phyloP scores from a whole-genome alignment of 805 yeast species.

The Myxozyma sirexii region DNA sequence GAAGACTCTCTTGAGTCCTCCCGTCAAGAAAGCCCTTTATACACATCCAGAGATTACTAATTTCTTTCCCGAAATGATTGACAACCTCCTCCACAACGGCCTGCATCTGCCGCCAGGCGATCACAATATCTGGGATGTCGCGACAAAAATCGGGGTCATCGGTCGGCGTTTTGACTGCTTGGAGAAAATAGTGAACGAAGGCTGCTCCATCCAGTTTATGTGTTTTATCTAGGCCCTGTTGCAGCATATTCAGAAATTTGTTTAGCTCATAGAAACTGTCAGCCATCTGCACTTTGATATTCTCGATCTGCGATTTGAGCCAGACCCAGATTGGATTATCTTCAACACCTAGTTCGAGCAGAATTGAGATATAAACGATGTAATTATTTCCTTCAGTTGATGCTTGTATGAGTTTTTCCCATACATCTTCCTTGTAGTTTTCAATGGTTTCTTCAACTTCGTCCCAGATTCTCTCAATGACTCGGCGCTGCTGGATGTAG shows the following conservation, averaged over 20 bases:
- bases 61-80: constrained; percentile 44
- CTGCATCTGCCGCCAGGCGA: constrained; percentile 59
- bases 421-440: constrained; percentile 55
- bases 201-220: background rate
- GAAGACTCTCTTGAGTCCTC: constrained; percentile 47
- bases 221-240: constrained; percentile 16
- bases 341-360: constrained; percentile 63
- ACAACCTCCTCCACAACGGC: constrained; percentile 50
- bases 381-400: constrained; percentile 39
- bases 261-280: constrained; percentile 47
- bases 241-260: constrained; percentile 25
- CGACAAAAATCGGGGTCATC: constrained; percentile 36
- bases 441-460: constrained; percentile 59
- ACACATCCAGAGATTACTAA: constrained; percentile 57
- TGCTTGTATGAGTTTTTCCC: constrained; percentile 50
- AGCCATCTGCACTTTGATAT: constrained; percentile 46
- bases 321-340: constrained; percentile 69
- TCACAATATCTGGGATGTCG: constrained; percentile 59
- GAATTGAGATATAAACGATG: constrained; percentile 42
- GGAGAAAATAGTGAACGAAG: constrained; percentile 11
- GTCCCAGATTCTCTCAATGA: constrained; percentile 58
- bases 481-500: constrained; percentile 41
- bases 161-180: constrained; percentile 16
- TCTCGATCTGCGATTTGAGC: constrained; percentile 54
- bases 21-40: constrained; percentile 59